Evolutionary conservation across 1,139 yeast genomes (phyloP).

Genomic region (Taphrina wiesneri): DNA sequence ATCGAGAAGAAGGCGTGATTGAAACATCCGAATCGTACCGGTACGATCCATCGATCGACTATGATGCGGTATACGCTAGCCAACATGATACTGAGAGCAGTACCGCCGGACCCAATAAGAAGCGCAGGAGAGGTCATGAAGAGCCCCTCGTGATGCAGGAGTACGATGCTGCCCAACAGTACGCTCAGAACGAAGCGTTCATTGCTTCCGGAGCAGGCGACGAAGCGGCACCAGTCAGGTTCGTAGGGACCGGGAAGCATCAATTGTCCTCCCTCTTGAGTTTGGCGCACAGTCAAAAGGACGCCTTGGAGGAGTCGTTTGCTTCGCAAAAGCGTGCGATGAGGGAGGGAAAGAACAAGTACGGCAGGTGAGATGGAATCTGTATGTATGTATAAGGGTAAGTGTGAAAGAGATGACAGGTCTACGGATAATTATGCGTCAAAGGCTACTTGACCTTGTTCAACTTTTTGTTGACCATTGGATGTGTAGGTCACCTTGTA

Average conservation of each 20-base stretch:
- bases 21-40: slow-evolving; percentile 8
- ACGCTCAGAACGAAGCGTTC: slow-evolving; percentile 8
- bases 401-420: not conserved
- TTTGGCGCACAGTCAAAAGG: slow-evolving; percentile 34
- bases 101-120: not conserved
- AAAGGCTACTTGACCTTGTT: slow-evolving; percentile 28
- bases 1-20: not conserved
- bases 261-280: slow-evolving; percentile 32
- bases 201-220: slow-evolving; percentile 8
- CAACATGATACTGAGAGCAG: not conserved
- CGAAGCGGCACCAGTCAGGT: slow-evolving; percentile 26
- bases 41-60: not conserved
- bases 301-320: slow-evolving; percentile 33
- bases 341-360: slow-evolving; percentile 25
- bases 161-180: slow-evolving; percentile 10
- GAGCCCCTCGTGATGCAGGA: slow-evolving; percentile 10
- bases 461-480: slow-evolving; percentile 46
- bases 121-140: not conserved
- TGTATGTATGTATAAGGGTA: not conserved
- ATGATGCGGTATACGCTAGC: not conserved
- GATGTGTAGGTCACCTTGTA: slow-evolving; percentile 70
- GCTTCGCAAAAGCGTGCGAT: slow-evolving; percentile 30
- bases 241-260: slow-evolving; percentile 34
- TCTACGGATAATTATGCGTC: slow-evolving; percentile 6
- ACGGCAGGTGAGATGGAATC: slow-evolving; percentile 12